These are phyloP conservation scores for Leptomonas pyrrhocoris DNA, from an alignment of 208 protist genomes.

Conservation along the genomic window DNA sequence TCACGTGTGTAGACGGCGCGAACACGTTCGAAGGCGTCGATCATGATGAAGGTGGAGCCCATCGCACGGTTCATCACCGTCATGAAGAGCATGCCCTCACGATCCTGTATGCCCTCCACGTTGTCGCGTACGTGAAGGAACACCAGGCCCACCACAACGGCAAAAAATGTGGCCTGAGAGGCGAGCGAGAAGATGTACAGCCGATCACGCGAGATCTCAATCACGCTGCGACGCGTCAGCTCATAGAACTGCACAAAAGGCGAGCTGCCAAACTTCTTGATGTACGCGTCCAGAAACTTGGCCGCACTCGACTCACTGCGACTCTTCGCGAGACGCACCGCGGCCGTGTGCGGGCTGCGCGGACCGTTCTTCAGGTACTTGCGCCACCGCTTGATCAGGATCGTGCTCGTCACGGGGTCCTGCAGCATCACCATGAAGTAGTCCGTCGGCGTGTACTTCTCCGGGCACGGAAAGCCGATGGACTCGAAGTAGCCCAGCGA, in stretches of 20 bases:
- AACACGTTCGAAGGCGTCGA: slow-evolving; percentile 49
- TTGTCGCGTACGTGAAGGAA: slow-evolving; percentile 68
- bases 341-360: slow-evolving; percentile 58
- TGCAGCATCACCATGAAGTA: slow-evolving; percentile 89
- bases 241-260: slow-evolving; percentile 60
- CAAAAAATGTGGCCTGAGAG: slow-evolving; percentile 66
- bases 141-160: slow-evolving; percentile 66
- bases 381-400: slow-evolving; percentile 74
- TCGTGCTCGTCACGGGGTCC: slow-evolving; percentile 46
- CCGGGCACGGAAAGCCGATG: slow-evolving; percentile 73
- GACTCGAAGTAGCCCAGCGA: slow-evolving; percentile 82
- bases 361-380: slow-evolving; percentile 55
- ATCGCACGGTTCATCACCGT: slow-evolving; percentile 62
- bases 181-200: slow-evolving; percentile 52
- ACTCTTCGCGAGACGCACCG: slow-evolving; percentile 43
- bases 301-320: slow-evolving; percentile 43
- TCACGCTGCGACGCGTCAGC: slow-evolving; percentile 40
- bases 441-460: slow-evolving; percentile 84
- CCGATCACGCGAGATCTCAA: slow-evolving; percentile 51
- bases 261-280: slow-evolving; percentile 48
- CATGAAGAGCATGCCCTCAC: slow-evolving; percentile 73
- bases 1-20: slow-evolving; percentile 67
- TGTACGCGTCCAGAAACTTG: slow-evolving; percentile 55
- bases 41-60: slow-evolving; percentile 53
- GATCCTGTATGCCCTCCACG: slow-evolving; percentile 61